Conservation (phyloP, 495 filamentous ascomycete genomes). For the Lasiosphaeris hirsuta region DNA sequence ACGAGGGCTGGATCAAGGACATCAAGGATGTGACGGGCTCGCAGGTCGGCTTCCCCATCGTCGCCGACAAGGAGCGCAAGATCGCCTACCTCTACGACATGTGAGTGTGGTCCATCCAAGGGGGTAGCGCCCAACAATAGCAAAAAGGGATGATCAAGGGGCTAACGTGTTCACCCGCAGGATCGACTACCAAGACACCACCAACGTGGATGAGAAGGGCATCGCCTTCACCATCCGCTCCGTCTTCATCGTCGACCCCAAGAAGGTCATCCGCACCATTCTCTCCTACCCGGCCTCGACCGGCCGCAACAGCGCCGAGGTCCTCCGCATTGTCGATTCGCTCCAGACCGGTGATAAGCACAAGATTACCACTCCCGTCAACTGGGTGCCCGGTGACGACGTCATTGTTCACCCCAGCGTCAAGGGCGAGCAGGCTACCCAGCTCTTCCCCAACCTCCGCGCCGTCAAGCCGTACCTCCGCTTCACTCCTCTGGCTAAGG, state of each 20-base stretch:
- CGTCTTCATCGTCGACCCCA: constrained; percentile 98
- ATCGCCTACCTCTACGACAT: constrained; percentile 93
- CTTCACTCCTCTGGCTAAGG: constrained; percentile 64
- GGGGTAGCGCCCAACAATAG: not conserved
- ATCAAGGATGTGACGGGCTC: constrained; percentile 88
- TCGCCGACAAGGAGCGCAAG: constrained; percentile 93
- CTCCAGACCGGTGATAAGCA: constrained; percentile 97
- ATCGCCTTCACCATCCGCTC: constrained; percentile 98
- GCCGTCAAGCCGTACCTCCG: constrained; percentile 91
- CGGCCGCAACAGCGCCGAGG: constrained; percentile 93
- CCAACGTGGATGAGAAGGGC: constrained; percentile 92
- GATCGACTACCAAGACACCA: constrained; percentile 73
- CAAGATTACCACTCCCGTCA: constrained; percentile 88
- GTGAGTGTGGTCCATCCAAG: constrained; percentile 46
- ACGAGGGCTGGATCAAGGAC: constrained; percentile 85
- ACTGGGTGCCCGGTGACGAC: constrained; percentile 88
- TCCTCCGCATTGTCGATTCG: constrained; percentile 92
- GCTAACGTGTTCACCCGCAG: constrained; percentile 34
- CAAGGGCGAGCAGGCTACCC: constrained; percentile 81
- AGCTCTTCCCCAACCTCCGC: constrained; percentile 85
- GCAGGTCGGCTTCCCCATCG: constrained; percentile 88
- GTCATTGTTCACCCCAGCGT: constrained; percentile 92
- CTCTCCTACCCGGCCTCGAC: constrained; percentile 96
- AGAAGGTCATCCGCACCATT: constrained; percentile 95
- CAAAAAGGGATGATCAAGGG: not conserved